Conservation (phyloP, 1,284 basidiomycete genomes). For the Gomphus bonarii region DNA sequence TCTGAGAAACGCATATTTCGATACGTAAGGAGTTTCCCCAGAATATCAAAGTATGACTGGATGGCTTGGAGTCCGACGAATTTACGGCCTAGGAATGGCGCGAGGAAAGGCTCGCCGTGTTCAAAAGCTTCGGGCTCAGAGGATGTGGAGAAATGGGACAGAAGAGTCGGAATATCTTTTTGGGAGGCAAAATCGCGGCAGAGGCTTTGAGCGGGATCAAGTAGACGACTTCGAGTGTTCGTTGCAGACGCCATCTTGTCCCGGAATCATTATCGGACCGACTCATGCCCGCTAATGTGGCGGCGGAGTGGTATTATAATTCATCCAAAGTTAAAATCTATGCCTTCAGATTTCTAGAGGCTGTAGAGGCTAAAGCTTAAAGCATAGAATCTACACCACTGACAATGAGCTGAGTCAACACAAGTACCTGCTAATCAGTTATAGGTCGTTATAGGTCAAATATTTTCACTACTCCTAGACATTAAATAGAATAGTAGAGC, state of each 20-base stretch:
- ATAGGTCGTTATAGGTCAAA: too few species aligned
- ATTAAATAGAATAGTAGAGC: too few species aligned
- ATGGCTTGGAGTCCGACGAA: slow-evolving; percentile 38
- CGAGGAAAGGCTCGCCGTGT: slow-evolving; percentile 43
- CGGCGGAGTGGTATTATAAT: too few species aligned
- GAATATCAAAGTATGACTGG: slow-evolving; percentile 37
- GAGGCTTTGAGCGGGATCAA: slow-evolving; percentile 35
- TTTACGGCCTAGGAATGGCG: slow-evolving; percentile 46
- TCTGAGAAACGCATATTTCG: slow-evolving; percentile 31
- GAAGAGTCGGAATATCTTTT: slow-evolving; percentile 29
- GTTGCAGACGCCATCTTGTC: background rate
- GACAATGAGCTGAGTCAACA: too few species aligned
- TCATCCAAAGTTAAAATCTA: too few species aligned
- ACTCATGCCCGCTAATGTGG: slow-evolving; percentile 5
- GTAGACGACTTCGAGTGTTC: slow-evolving; percentile 19
- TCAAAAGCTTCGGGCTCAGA: slow-evolving; percentile 38
- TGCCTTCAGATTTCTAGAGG: too few species aligned
- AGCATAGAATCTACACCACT: too few species aligned
- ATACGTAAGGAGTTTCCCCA: slow-evolving; percentile 34
- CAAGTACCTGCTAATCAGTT: too few species aligned
- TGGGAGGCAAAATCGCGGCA: slow-evolving; percentile 43
- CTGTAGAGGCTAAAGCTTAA: too few species aligned
- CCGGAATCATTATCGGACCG: too few species aligned
- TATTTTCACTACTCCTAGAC: too few species aligned
- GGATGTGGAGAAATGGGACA: slow-evolving; percentile 41